Base-by-base conservation (phyloP, 192 early-diverging fungal species). In the Entomortierella beljakovae region DNA sequence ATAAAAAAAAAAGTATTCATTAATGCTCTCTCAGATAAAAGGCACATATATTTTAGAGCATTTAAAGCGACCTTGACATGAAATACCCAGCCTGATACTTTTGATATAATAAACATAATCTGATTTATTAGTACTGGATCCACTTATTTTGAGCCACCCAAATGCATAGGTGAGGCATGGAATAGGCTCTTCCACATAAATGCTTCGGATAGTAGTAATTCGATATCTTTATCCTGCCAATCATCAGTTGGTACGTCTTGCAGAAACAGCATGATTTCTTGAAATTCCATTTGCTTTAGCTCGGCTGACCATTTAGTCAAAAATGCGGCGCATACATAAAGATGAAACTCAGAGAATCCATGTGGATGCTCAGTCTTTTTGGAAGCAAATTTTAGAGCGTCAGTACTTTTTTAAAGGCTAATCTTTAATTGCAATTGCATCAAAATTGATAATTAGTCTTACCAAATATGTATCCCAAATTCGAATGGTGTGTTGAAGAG, bases 381-480 rank as follows among this genome's bases (percentile, higher is more conserved):
- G n/a, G 2, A 35, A 54, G 9, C 33, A 25, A 35, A 28, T 15
- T 20, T 10, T 32, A 42, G 29, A 68, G 2, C 6, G 46, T n/a
- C n/a, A n/a, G n/a, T n/a, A n/a, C n/a, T n/a, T n/a, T n/a, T n/a
- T n/a, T n/a, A n/a, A n/a, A n/a, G n/a, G n/a, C n/a, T n/a, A n/a
- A n/a, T n/a, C n/a, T n/a, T n/a, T n/a, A n/a, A n/a, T n/a, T n/a
- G n/a, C n/a, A n/a, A n/a, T n/a, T n/a, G n/a, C n/a, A n/a, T n/a
- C n/a, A n/a, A n/a, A n/a, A n/a, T 15, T 15, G 43, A 11, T 2
- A 46, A 46, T 15, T 15, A 43, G 1, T 15, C 70, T 48, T 84
- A 92, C 93, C 71, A 96, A 77, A 75, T 99, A 99, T 40, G 97
- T 97, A 71, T 99, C 98, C 98, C 98, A 99, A 94, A 99, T 98